These are phyloP conservation scores for Umbelopsis sp. DNA, from an alignment of 192 early-diverging fungal species.

Conservation along the genomic window DNA sequence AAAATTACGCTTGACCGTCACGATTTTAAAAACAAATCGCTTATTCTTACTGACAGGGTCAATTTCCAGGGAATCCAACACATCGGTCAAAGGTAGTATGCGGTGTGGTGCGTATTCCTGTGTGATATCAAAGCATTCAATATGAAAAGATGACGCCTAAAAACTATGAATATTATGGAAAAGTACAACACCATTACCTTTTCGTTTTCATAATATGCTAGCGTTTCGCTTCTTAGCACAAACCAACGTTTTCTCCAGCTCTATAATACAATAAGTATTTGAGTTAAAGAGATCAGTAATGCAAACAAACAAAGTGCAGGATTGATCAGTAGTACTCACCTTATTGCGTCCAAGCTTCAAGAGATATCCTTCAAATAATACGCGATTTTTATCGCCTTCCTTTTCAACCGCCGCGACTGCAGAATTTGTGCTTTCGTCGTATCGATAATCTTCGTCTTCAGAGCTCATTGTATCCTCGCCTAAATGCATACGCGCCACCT, in stretches of 20 bases:
- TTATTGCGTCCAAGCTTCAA: conserved; percentile 57
- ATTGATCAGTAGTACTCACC: conserved; percentile 27
- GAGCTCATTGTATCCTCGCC: conserved; percentile 33
- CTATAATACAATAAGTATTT: conserved; percentile 17
- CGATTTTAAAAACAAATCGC: conserved; percentile 54
- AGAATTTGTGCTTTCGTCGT: conserved; percentile 25
- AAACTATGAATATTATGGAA: background rate
- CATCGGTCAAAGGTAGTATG: conserved; percentile 48
- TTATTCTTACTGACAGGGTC: conserved; percentile 55
- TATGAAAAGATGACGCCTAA: background rate
- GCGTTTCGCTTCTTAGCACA: conserved; percentile 54
- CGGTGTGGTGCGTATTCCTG: conserved; percentile 54
- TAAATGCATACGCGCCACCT: conserved; percentile 20
- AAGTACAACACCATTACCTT: conserved; percentile 41
- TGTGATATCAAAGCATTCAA: background rate
- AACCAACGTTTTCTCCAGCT: conserved; percentile 69
- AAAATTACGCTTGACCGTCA: conserved; percentile 55
- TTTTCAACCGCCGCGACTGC: conserved; percentile 25
- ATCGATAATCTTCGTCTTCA: conserved; percentile 35
- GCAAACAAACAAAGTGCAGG: background rate
- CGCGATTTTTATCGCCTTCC: conserved; percentile 49
- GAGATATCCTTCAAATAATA: conserved; percentile 54
- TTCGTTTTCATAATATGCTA: conserved; percentile 62
- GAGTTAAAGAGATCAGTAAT: no score
- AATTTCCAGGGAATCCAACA: conserved; percentile 57